phyloP scores from a whole-genome alignment of 2,329 filamentous ascomycete species.

The Diaporthe ampelina region DNA sequence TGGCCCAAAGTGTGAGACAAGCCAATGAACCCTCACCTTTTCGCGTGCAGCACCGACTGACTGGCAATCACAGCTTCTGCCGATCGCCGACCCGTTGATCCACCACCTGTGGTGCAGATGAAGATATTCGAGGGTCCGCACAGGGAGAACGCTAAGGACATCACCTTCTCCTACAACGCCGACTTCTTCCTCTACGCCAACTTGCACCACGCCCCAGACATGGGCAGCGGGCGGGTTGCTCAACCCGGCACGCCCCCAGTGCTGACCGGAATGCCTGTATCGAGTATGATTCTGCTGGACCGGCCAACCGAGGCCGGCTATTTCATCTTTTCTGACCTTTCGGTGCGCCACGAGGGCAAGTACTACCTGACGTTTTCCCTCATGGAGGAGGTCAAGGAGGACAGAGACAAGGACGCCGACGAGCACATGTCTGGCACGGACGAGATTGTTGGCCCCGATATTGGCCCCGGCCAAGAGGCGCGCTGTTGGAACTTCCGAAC shows the following conservation, averaged over 20 bases:
- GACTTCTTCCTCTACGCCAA: conserved; percentile 98
- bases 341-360: conserved; percentile 93
- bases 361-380: conserved; percentile 94
- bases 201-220: conserved; percentile 85
- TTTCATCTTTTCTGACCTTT: conserved; percentile 97
- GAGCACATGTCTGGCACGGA: conserved; percentile 53
- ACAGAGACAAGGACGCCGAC: conserved; percentile 78
- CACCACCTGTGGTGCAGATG: conserved; percentile 93
- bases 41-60: conserved; percentile 39
- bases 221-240: conserved; percentile 81
- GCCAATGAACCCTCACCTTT: conserved; percentile 45
- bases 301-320: conserved; percentile 86
- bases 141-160: conserved; percentile 73
- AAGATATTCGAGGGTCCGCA: conserved; percentile 83
- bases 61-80: conserved; percentile 73
- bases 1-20: conserved; percentile 88
- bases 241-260: conserved; percentile 83
- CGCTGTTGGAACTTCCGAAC: conserved; percentile 40
- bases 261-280: conserved; percentile 92
- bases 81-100: conserved; percentile 93
- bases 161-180: conserved; percentile 93
- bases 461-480: conserved; percentile 30
- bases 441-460: conserved; percentile 50
- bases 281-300: conserved; percentile 95
- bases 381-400: conserved; percentile 92